These are phyloP conservation scores for Rhizophagus sp. DNA, from an alignment of 192 early-diverging fungal species.

Conservation along the genomic window DNA sequence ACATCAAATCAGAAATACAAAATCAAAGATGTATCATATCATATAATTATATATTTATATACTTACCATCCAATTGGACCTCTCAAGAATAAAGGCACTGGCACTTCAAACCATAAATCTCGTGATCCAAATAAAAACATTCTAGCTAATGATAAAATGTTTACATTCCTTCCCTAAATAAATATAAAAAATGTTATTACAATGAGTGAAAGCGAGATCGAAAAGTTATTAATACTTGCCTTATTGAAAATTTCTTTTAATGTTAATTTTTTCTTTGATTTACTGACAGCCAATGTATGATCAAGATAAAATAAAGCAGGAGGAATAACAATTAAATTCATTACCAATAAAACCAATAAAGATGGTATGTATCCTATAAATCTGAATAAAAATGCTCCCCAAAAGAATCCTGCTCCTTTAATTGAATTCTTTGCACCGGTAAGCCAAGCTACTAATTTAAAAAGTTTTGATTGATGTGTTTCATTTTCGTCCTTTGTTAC, in stretches of 20 bases:
- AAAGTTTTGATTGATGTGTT: constrained; percentile 32
- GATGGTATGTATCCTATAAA: constrained; percentile 37
- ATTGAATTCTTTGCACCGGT: constrained; percentile 53
- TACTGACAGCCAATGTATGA: constrained; percentile 22
- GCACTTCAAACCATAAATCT: constrained; percentile 50
- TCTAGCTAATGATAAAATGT: constrained; percentile 45
- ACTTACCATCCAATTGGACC: constrained; percentile 37
- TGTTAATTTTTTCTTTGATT: constrained; percentile 15
- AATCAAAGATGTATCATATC: too few species aligned
- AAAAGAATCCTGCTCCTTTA: constrained; percentile 51
- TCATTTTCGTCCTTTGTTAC: constrained; percentile 35
- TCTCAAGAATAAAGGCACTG: constrained; percentile 41
- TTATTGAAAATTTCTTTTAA: constrained; percentile 24
- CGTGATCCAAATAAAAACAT: constrained; percentile 49
- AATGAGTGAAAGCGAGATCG: too few species aligned
- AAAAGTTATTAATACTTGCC: neutral
- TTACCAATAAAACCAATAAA: constrained; percentile 36
- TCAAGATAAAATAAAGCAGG: constrained; percentile 28
- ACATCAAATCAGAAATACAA: too few species aligned
- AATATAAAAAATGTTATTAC: neutral
- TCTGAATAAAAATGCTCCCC: constrained; percentile 39
- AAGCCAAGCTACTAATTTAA: constrained; percentile 46
- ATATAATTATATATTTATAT: too few species aligned
- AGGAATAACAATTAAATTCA: constrained; percentile 33
- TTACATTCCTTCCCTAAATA: constrained; percentile 28